Percentiles rank a stretch among this genome's conserved stretches.
These are phyloP conservation scores for Geranium incanum DNA, from an alignment of 441 rosid genomes.

Conservation along the genomic window DNA sequence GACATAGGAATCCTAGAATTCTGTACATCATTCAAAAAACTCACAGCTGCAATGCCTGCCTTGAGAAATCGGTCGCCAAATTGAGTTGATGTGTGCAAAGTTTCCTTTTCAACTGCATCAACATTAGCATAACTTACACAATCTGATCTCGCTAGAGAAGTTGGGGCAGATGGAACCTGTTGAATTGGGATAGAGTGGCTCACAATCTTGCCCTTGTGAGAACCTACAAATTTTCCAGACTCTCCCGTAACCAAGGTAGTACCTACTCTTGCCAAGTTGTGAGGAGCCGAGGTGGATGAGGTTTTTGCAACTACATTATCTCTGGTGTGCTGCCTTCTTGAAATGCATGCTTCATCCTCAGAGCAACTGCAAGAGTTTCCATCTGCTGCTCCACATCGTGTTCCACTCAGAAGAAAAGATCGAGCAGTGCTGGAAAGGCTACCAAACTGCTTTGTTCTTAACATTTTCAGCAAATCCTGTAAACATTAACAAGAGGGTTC, in stretches of 20 bases:
- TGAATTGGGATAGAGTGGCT: slow-evolving; percentile 28
- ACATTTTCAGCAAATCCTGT: slow-evolving; percentile 39
- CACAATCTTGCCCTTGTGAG: slow-evolving; percentile 35
- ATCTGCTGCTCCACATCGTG: slow-evolving; percentile 51
- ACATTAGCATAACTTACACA: slow-evolving; percentile 44
- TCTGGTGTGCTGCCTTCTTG: slow-evolving; percentile 46
- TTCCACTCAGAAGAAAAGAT: slow-evolving; percentile 53
- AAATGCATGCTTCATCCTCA: slow-evolving; percentile 64
- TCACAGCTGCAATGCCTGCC: slow-evolving; percentile 21
- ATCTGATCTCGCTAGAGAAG: slow-evolving; percentile 34
- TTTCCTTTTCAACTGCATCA: slow-evolving; percentile 34
- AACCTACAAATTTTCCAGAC: slow-evolving; percentile 34
- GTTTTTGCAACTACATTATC: slow-evolving; percentile 31
- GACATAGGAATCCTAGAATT: slow-evolving; percentile 20
- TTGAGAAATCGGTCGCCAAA: slow-evolving; percentile 20
- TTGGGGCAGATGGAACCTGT: slow-evolving; percentile 35
- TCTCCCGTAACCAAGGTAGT: slow-evolving; percentile 32
- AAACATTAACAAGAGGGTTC: slow-evolving; percentile 20
- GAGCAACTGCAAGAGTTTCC: slow-evolving; percentile 61
- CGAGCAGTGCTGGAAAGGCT: slow-evolving; percentile 69
- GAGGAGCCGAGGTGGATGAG: slow-evolving; percentile 30
- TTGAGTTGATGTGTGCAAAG: slow-evolving; percentile 33
- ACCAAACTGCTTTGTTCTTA: slow-evolving; percentile 61
- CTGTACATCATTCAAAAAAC: slow-evolving; percentile 20
- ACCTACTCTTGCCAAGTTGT: slow-evolving; percentile 33